Conservation (phyloP, 2,329 filamentous ascomycete genomes). For the Penicillium fuscoglaucum region DNA sequence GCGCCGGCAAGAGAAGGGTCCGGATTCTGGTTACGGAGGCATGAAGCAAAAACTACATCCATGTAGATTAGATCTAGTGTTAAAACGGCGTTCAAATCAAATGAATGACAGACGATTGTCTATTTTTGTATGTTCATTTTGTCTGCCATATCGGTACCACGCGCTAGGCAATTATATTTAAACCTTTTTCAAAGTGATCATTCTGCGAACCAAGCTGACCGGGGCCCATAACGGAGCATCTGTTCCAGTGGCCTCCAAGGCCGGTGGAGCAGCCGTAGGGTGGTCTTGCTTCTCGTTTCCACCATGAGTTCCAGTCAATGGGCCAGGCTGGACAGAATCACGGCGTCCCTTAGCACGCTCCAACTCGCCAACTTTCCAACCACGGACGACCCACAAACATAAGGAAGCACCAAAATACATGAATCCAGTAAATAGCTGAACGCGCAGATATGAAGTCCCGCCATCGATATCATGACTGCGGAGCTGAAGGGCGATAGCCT, state of each 20-base stretch:
- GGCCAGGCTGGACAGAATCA: slow-evolving; percentile 10
- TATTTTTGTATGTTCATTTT: slow-evolving; percentile 1
- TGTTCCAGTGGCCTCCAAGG: neutral
- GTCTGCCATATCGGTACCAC: neutral
- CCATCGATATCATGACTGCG: slow-evolving; percentile 39
- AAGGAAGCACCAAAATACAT: slow-evolving; percentile 60
- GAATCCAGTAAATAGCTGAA: slow-evolving; percentile 59
- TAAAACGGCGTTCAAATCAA: slow-evolving; percentile 12
- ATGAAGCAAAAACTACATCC: slow-evolving; percentile 16
- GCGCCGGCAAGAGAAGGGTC: slow-evolving; percentile 83
- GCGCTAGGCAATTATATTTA: slow-evolving; percentile 13
- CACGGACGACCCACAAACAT: slow-evolving; percentile 46
- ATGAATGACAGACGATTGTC: neutral
- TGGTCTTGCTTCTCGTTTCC: slow-evolving; percentile 15
- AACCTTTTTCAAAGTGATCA: slow-evolving; percentile 35
- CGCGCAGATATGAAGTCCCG: slow-evolving; percentile 38
- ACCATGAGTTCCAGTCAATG: slow-evolving; percentile 17
- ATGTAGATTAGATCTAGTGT: slow-evolving; percentile 16
- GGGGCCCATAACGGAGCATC: slow-evolving; percentile 30
- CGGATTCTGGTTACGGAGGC: slow-evolving; percentile 44
- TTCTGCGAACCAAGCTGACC: slow-evolving; percentile 29
- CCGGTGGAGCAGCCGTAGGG: slow-evolving; percentile 6
- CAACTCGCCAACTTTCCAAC: slow-evolving; percentile 43
- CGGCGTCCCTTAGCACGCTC: slow-evolving; percentile 15
- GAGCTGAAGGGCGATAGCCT: slow-evolving; percentile 62